Evolutionary conservation across 176 grass and related monocot genomes (phyloP).

Genomic region (Rhipidocladum racemiflorum): DNA sequence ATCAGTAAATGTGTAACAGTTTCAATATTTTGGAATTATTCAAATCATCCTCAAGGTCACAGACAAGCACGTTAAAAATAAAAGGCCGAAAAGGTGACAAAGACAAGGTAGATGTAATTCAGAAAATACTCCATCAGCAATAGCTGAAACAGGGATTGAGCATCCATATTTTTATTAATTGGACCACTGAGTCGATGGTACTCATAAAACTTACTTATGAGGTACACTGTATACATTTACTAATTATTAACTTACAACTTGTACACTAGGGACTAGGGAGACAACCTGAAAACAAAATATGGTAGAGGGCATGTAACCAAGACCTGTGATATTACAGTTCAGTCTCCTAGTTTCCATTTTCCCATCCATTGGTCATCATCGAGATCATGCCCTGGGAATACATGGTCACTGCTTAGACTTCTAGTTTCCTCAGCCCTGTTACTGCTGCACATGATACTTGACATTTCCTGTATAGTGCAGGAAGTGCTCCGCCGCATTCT

Average conservation of each 20-base stretch:
- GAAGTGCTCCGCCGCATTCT: slow-evolving; percentile 81
- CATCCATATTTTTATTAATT: neutral
- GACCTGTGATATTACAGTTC: neutral
- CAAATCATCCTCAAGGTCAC: neutral
- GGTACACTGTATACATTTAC: neutral
- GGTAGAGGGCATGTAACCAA: neutral
- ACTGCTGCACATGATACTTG: slow-evolving; percentile 47
- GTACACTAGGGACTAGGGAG: neutral
- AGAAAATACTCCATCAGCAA: slow-evolving; percentile 10
- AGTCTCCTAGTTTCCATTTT: slow-evolving; percentile 43
- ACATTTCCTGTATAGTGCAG: slow-evolving; percentile 66
- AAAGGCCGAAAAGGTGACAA: neutral
- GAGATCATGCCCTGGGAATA: slow-evolving; percentile 8
- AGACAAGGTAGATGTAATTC: neutral
- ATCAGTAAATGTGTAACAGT: slow-evolving; percentile 4
- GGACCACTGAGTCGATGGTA: neutral
- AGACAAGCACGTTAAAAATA: neutral
- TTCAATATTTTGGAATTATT: neutral
- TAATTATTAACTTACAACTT: slow-evolving; percentile 13
- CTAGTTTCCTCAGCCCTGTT: slow-evolving; percentile 36
- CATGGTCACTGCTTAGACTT: neutral
- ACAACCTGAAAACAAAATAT: slow-evolving; percentile 18
- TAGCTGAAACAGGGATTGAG: neutral
- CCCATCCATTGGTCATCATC: slow-evolving; percentile 27
- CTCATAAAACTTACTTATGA: neutral